A percentile compares a stretch with the other conserved stretches of the same genome.
phyloP scores from a whole-genome alignment of 2,329 filamentous ascomycete species.

The Ascomycota sp. region DNA sequence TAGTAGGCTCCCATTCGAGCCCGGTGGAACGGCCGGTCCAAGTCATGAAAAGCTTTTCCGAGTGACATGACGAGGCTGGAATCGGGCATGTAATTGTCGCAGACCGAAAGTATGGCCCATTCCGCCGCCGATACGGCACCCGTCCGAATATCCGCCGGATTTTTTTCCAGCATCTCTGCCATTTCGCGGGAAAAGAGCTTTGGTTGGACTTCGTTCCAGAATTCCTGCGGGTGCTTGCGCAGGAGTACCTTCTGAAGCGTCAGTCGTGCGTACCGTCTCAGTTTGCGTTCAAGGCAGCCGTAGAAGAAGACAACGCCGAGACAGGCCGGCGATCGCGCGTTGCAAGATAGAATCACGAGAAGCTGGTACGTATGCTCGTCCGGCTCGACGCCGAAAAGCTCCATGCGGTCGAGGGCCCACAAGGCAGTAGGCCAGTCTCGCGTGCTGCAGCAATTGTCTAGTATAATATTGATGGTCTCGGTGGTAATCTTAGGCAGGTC shows the following conservation, averaged over 20 bases:
- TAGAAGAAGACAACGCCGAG: conserved; percentile 14
- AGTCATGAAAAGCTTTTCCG: conserved; percentile 7
- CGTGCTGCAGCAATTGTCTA: conserved; percentile 10
- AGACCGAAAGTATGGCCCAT: conserved; percentile 10
- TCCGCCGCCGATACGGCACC: conserved; percentile 9
- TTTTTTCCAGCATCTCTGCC: conserved; percentile 4
- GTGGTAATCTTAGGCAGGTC: conserved; percentile 8
- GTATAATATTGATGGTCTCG: conserved; percentile 17
- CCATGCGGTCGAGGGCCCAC: conserved; percentile 10
- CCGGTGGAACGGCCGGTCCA: conserved; percentile 8
- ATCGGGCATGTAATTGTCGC: conserved; percentile 9
- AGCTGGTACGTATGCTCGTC: conserved; percentile 14
- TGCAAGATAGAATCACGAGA: conserved; percentile 17
- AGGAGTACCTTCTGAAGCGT: conserved; percentile 9
- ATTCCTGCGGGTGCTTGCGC: conserved; percentile 5
- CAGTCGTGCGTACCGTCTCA: conserved; percentile 8
- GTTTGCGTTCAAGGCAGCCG: conserved; percentile 10
- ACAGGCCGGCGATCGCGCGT: conserved; percentile 9
- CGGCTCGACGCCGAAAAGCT: conserved; percentile 6
- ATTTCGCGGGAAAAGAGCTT: conserved; percentile 10
- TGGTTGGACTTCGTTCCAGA: conserved; percentile 10
- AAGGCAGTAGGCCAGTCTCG: conserved; percentile 13
- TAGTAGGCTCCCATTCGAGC: too few species aligned
- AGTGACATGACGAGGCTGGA: conserved; percentile 9
- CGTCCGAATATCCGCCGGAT: conserved; percentile 4